Evolutionary conservation across 108 stramenopile genomes (phyloP).

Genomic region (Fragilaria crotonensis): DNA sequence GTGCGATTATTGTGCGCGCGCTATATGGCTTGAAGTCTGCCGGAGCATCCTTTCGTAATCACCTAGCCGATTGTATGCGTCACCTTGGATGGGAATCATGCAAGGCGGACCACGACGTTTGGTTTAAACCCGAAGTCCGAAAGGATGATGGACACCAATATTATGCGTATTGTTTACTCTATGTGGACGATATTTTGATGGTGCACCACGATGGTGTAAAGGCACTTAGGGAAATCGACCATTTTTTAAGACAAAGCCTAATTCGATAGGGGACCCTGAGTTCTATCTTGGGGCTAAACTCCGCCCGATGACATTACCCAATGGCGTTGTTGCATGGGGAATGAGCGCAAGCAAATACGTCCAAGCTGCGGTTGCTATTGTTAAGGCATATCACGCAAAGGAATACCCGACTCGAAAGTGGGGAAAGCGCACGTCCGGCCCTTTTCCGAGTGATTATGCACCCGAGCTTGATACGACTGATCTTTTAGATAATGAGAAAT

Average conservation of each 20-base stretch:
- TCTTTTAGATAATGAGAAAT: too few species aligned
- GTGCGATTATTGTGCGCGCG: not conserved
- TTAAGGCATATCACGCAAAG: not conserved
- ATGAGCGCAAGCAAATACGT: not conserved
- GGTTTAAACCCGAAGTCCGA: not conserved
- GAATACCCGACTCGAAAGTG: not conserved
- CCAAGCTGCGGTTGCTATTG: not conserved
- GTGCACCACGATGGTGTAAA: constrained; percentile 19
- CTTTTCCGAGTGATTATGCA: constrained; percentile 1
- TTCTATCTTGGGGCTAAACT: constrained; percentile 18
- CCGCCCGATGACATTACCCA: not conserved
- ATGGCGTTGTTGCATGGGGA: constrained; percentile 6
- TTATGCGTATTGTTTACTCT: too few species aligned
- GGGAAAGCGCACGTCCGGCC: not conserved
- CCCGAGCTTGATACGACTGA: constrained; percentile 17
- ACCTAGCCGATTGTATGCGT: too few species aligned
- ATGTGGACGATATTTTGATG: too few species aligned
- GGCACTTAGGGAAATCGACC: constrained; percentile 11
- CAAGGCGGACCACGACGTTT: constrained; percentile 2
- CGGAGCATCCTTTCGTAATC: too few species aligned
- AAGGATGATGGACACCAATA: constrained; percentile 1
- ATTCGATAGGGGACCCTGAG: too few species aligned
- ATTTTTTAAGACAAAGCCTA: too few species aligned
- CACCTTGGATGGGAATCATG: too few species aligned
- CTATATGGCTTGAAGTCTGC: too few species aligned